A percentile compares a stretch with the other conserved stretches of the same genome.
Conservation (phyloP, 345 rosid genomes). For the Gossypium raimondii region DNA sequence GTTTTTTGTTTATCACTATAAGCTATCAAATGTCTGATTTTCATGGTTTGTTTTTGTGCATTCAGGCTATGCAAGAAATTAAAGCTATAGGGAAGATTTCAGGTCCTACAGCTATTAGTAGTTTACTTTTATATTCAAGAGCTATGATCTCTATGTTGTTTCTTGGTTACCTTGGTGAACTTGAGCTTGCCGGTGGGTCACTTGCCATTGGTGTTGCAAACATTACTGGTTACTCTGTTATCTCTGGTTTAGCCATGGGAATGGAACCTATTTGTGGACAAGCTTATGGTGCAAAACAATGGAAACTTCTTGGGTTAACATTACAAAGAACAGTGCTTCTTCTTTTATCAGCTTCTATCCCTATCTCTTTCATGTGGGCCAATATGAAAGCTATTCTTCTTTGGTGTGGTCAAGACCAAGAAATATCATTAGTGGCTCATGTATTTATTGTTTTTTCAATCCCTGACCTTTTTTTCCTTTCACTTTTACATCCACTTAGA, state of each 20-base stretch:
- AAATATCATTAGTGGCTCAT: conserved; percentile 68
- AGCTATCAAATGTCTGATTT: conserved; percentile 8
- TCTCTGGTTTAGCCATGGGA: conserved; percentile 97
- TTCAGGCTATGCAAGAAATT: conserved; percentile 74
- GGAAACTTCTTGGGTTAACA: conserved; percentile 82
- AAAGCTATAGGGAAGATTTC: conserved; percentile 89
- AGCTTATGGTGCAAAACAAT: conserved; percentile 92
- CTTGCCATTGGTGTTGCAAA: conserved; percentile 93
- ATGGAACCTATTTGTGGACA: conserved; percentile 99
- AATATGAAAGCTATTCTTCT: conserved; percentile 68
- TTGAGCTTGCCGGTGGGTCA: conserved; percentile 94
- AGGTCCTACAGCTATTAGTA: conserved; percentile 77
- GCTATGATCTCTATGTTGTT: conserved; percentile 98
- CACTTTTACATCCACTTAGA: conserved; percentile 88
- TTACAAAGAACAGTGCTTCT: conserved; percentile 92
- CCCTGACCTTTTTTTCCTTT: conserved; percentile 88
- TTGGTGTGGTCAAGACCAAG: conserved; percentile 82
- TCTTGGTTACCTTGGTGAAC: conserved; percentile 90
- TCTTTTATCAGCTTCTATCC: conserved; percentile 73
- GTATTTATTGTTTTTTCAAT: conserved; percentile 71
- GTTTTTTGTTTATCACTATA: background rate
- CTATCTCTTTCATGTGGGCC: conserved; percentile 84
- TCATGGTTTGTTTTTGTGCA: conserved; percentile 6
- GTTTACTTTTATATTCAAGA: conserved; percentile 83
- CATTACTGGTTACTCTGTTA: conserved; percentile 95